phyloP scores from a whole-genome alignment of 257 asterid genomes.

The Coffea eugenioides region DNA sequence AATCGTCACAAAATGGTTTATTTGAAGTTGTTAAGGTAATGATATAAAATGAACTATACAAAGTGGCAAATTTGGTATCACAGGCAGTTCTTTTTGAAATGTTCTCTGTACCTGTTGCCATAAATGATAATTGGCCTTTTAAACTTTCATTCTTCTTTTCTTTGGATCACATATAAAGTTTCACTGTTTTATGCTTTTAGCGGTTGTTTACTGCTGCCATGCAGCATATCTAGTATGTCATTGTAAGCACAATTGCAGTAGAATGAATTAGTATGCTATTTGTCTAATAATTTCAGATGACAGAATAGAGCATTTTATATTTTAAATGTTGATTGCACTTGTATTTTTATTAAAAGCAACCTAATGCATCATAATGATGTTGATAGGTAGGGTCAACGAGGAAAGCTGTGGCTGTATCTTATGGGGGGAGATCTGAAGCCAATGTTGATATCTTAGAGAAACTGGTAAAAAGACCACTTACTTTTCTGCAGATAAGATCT shows the following conservation, averaged over 20 bases:
- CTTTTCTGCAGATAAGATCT: neutral
- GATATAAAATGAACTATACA: neutral
- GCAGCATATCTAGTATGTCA: neutral
- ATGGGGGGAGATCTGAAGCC: conserved; percentile 80
- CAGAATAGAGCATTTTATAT: neutral
- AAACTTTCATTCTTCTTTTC: neutral
- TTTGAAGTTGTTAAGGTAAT: too few relatives aligned
- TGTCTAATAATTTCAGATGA: neutral
- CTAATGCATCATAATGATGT: neutral
- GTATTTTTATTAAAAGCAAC: neutral
- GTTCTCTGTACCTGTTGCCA: neutral
- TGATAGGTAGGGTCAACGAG: conserved; percentile 87
- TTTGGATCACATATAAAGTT: neutral
- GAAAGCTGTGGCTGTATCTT: conserved; percentile 76
- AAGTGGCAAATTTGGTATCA: neutral
- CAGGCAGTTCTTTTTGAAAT: neutral
- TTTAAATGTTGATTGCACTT: conserved; percentile 11
- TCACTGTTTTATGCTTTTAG: neutral
- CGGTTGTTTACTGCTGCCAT: neutral
- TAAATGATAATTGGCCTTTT: neutral
- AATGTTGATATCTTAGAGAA: conserved; percentile 72
- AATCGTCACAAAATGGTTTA: too few relatives aligned
- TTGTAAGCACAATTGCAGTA: neutral
- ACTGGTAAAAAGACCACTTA: conserved; percentile 47
- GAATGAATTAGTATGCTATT: neutral